Base-by-base conservation (phyloP, 176 grass and related monocot species). In the Carex scoparia region DNA sequence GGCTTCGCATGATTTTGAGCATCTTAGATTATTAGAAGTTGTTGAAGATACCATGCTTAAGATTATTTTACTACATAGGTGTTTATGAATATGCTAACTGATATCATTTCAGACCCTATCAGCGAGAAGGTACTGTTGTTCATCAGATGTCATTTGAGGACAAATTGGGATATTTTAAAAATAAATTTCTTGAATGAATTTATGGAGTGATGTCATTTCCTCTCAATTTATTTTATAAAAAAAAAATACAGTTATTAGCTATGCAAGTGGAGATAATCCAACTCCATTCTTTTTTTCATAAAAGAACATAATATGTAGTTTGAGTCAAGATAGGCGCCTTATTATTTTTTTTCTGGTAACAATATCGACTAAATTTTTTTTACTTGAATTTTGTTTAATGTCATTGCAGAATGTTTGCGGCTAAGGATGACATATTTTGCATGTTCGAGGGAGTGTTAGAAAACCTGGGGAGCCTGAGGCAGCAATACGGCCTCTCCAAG, bases 401-500 rank as follows among this genome's bases (percentile, higher is more conserved):
- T 40, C 28, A 1, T n/a, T 71, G 30, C 87, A 99, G 96, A 88
- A 86, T 89, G 55, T 99, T 99, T 65, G 96, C 96, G 3, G 90
- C 88, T 0, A 95, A 95, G 35, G 93, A 99, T 28, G 93, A 95
- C 69, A 89, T 99, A 65, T 99, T 95, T 87, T 99, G 96, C 90
- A 37, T 99, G 76, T 99, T 99, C 48, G 84, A 95, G 86, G 96
- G 96, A 3, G 84, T 94, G 35, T 83, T 99, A 35, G 93, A 92
- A 28, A 99, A 95, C 72, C 65, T 99, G 18, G 96, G 91, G 0
- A 79, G 85, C 5, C 71, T 95, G 30, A 88, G 81, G 83, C 91
- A 95, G 88, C 96, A 99, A 84, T 95, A 99, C 35, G 96, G 96
- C 0, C 90, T 99, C 16, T 94, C 90, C 44, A 95, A 95, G 91